phyloP scores from a whole-genome alignment of 495 filamentous ascomycete genomes.

The Neurospora tetrasperma region DNA sequence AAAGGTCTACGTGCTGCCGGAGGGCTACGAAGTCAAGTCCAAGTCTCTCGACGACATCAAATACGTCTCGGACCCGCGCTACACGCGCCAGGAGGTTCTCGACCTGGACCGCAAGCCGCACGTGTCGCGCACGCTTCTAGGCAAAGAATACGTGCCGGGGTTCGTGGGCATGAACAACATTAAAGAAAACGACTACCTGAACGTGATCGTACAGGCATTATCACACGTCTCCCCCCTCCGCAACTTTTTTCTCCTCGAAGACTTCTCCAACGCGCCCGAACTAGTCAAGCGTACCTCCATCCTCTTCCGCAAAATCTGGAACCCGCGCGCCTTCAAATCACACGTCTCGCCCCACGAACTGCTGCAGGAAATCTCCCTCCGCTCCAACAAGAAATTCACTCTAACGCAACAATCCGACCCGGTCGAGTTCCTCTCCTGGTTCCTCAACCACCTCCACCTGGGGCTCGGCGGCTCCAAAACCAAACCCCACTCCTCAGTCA shows the following conservation, averaged over 20 bases:
- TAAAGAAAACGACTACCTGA: slow-evolving; percentile 98
- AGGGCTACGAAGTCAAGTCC: slow-evolving; percentile 93
- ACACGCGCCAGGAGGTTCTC: slow-evolving; percentile 65
- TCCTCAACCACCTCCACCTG: slow-evolving; percentile 88
- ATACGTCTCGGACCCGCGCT: slow-evolving; percentile 90
- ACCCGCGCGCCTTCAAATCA: slow-evolving; percentile 88
- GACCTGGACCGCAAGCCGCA: slow-evolving; percentile 70
- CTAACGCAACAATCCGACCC: slow-evolving; percentile 89
- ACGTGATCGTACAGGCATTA: slow-evolving; percentile 89
- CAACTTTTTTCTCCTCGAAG: slow-evolving; percentile 86
- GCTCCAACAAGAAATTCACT: slow-evolving; percentile 85
- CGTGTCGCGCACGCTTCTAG: slow-evolving; percentile 65
- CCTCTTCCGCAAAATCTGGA: slow-evolving; percentile 95
- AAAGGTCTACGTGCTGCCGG: slow-evolving; percentile 90
- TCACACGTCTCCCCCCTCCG: slow-evolving; percentile 83
- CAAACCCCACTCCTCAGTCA: slow-evolving; percentile 67
- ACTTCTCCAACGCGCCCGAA: slow-evolving; percentile 46
- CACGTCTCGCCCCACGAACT: slow-evolving; percentile 98
- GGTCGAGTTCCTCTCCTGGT: slow-evolving; percentile 94
- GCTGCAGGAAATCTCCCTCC: slow-evolving; percentile 84
- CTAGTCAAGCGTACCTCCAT: slow-evolving; percentile 73
- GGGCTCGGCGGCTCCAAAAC: slow-evolving; percentile 82
- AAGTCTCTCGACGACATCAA: slow-evolving; percentile 98
- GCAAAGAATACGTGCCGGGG: slow-evolving; percentile 78
- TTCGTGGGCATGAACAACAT: slow-evolving; percentile 99